A percentile compares a stretch with the other conserved stretches of the same genome.
phyloP scores from a whole-genome alignment of 306 rosid species.

The Astragalus glycyphyllos region DNA sequence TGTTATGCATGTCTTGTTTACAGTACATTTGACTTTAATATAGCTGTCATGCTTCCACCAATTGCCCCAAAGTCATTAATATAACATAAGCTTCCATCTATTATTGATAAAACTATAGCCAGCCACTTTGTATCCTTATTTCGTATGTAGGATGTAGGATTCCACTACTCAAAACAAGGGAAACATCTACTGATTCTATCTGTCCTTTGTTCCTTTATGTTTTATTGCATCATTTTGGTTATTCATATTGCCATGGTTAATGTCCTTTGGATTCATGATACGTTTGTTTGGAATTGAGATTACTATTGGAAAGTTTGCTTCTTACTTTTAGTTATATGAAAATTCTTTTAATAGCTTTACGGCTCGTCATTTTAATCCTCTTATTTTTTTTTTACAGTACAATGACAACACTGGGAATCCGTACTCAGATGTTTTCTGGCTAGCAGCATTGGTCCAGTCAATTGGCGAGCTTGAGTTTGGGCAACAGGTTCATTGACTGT shows the following conservation, averaged over 20 bases:
- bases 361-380: slow-evolving; percentile 37
- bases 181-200: not conserved
- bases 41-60: not conserved
- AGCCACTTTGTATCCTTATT: slow-evolving; percentile 27
- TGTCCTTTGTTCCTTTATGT: slow-evolving; percentile 3
- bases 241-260: not conserved
- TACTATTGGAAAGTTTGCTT: slow-evolving; percentile 12
- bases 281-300: slow-evolving; percentile 14
- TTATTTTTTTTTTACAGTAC: slow-evolving; percentile 63
- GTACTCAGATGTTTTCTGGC: slow-evolving; percentile 97
- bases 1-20: slow-evolving; percentile 4
- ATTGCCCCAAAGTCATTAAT: not conserved
- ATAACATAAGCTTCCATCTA: not conserved
- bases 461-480: slow-evolving; percentile 95
- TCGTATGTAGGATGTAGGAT: slow-evolving; percentile 11
- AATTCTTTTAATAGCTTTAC: slow-evolving; percentile 19
- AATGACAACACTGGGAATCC: slow-evolving; percentile 94
- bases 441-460: slow-evolving; percentile 88
- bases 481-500: slow-evolving; percentile 75
- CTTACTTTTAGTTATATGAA: slow-evolving; percentile 26
- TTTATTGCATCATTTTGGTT: slow-evolving; percentile 11
- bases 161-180: slow-evolving; percentile 3
- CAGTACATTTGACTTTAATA: not conserved
- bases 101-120: not conserved
- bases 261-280: slow-evolving; percentile 26